phyloP scores from a whole-genome alignment of 2,329 filamentous ascomycete genomes.

The Fusarium goolgardi region DNA sequence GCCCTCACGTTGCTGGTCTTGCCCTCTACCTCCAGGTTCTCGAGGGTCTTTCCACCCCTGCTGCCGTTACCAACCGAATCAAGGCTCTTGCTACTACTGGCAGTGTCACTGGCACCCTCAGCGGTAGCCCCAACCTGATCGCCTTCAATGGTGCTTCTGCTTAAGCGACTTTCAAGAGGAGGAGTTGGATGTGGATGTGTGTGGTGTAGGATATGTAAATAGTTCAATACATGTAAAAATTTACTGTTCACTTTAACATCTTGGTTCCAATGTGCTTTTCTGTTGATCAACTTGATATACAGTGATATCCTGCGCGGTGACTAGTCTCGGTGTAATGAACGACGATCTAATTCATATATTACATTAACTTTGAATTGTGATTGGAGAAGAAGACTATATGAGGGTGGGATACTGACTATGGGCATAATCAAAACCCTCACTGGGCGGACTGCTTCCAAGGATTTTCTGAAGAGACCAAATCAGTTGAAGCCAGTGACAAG shows the following conservation, averaged over 20 bases:
- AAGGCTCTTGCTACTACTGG: constrained; percentile 56
- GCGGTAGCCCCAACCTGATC: constrained; percentile 58
- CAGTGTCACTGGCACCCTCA: constrained; percentile 52
- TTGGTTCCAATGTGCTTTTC: not conserved
- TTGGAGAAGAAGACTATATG: not conserved
- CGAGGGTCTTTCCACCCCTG: constrained; percentile 55
- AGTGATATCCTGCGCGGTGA: not conserved
- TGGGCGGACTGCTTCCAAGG: not conserved
- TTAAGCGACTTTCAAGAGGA: not conserved
- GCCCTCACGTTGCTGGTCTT: constrained; percentile 56
- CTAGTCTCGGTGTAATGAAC: not conserved
- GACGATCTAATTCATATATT: not conserved
- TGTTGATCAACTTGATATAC: not conserved
- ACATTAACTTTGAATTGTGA: no score
- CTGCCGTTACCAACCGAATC: constrained; percentile 57
- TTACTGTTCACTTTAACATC: not conserved
- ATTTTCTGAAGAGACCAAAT: not conserved
- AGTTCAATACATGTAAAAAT: constrained; percentile 1
- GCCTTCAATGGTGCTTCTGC: constrained; percentile 58
- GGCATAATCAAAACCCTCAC: not conserved
- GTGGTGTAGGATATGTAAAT: not conserved
- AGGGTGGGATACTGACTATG: not conserved
- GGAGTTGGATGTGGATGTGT: no score
- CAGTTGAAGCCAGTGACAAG: not conserved
- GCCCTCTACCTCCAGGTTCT: constrained; percentile 60